Percentiles rank a stretch among this genome's conserved stretches.
Evolutionary conservation across 2,329 filamentous ascomycete genomes (phyloP).

Genomic region (Paracamarosporium sp.): DNA sequence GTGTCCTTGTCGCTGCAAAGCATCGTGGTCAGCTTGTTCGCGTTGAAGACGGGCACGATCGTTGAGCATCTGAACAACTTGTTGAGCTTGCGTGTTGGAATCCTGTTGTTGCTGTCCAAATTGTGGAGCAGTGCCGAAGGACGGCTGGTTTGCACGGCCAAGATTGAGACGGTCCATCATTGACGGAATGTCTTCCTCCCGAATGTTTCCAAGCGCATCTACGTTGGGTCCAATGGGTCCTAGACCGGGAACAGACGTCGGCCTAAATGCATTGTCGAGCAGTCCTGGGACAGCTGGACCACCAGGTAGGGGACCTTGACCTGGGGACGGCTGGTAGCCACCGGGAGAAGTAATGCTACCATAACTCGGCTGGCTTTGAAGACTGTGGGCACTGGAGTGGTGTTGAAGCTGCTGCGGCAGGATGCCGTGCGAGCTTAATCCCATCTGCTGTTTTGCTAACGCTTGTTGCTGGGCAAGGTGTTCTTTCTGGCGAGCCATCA

Average conservation of each 20-base stretch:
- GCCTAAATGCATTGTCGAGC: conserved; percentile 67
- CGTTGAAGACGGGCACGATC: conserved; percentile 66
- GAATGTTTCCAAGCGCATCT: conserved; percentile 54
- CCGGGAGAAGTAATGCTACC: conserved; percentile 92
- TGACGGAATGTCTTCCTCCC: conserved; percentile 74
- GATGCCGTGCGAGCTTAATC: conserved; percentile 59
- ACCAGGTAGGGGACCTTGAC: conserved; percentile 59
- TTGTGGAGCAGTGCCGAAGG: conserved; percentile 54
- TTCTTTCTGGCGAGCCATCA: conserved; percentile 96
- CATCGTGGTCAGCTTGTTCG: conserved; percentile 65
- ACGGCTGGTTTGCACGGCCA: conserved; percentile 55
- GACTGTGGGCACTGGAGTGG: conserved; percentile 91
- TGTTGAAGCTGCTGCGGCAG: conserved; percentile 77
- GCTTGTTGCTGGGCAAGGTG: conserved; percentile 85
- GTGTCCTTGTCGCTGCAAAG: conserved; percentile 38
- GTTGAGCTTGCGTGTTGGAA: conserved; percentile 58
- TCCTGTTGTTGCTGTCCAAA: conserved; percentile 58
- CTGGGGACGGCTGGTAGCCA: conserved; percentile 68
- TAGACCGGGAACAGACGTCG: conserved; percentile 46
- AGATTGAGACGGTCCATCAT: conserved; percentile 72
- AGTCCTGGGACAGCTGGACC: conserved; percentile 64
- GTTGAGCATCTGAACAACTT: conserved; percentile 66
- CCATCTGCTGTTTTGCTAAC: conserved; percentile 69
- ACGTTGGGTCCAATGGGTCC: conserved; percentile 54
- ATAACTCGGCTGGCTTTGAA: conserved; percentile 97